These are phyloP conservation scores for Hirsutella minnesotensis DNA, from an alignment of 2,329 filamentous ascomycete species.

Conservation along the genomic window DNA sequence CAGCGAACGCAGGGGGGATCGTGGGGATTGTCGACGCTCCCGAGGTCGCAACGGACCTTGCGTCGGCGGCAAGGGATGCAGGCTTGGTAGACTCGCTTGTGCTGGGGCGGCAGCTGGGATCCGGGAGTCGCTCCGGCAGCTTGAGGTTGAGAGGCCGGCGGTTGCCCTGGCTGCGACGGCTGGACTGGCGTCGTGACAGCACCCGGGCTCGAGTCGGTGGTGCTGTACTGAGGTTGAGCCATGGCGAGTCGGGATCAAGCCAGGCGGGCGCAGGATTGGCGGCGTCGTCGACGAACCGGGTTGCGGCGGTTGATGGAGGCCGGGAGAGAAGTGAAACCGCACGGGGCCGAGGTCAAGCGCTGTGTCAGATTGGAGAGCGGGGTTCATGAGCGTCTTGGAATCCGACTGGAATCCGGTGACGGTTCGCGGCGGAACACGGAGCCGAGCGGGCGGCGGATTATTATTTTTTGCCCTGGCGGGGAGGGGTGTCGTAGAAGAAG, in stretches of 20 bases:
- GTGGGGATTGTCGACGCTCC: conserved; percentile 82
- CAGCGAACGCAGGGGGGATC: conserved; percentile 91
- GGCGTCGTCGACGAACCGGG: conserved; percentile 14
- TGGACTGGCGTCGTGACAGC: conserved; percentile 7
- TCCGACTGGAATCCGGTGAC: not conserved
- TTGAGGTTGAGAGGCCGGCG: not conserved
- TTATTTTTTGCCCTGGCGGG: not conserved
- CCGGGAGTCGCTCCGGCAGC: not conserved
- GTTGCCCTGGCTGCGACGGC: conserved; percentile 3
- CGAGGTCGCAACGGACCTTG: conserved; percentile 51
- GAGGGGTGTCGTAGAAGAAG: not conserved
- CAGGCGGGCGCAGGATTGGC: not conserved
- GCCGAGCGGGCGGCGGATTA: not conserved
- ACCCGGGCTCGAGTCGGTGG: conserved; percentile 9
- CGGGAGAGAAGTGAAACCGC: conserved; percentile 3
- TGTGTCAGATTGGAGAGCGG: conserved; percentile 2
- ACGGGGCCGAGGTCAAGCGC: conserved; percentile 6
- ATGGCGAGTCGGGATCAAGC: conserved; percentile 2
- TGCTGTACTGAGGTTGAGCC: conserved; percentile 10
- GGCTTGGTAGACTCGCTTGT: conserved; percentile 52
- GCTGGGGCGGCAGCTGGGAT: conserved; percentile 20
- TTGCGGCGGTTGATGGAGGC: conserved; percentile 23
- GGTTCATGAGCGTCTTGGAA: conserved; percentile 1
- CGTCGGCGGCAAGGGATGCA: conserved; percentile 50
- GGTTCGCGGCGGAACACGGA: not conserved